Evolutionary conservation across 495 filamentous ascomycete species (phyloP).

Genomic region (Glutinoglossum americanum): DNA sequence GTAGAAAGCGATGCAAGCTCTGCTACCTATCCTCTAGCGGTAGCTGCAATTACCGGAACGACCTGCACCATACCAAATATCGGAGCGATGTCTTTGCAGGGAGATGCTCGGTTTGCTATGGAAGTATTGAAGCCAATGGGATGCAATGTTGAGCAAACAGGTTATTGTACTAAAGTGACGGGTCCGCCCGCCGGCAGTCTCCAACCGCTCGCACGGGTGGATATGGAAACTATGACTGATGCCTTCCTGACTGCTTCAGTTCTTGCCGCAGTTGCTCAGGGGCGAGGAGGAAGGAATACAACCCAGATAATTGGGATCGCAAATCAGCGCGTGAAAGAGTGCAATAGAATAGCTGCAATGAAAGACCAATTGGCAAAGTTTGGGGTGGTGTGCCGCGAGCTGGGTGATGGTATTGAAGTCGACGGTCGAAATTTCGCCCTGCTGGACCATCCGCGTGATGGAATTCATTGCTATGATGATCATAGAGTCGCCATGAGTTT

Average conservation of each 20-base stretch:
- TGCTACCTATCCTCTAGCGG: slow-evolving; percentile 86
- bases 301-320: slow-evolving; percentile 86
- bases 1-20: slow-evolving; percentile 96
- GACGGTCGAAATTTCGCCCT: slow-evolving; percentile 40
- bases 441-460: slow-evolving; percentile 37
- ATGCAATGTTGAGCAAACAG: slow-evolving; percentile 68
- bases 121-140: slow-evolving; percentile 89
- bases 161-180: slow-evolving; percentile 74
- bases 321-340: slow-evolving; percentile 98
- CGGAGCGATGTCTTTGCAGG: slow-evolving; percentile 74
- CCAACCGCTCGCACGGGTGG: slow-evolving; percentile 49
- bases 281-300: slow-evolving; percentile 25
- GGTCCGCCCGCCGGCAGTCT: slow-evolving; percentile 58
- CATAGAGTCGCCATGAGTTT: slow-evolving; percentile 98
- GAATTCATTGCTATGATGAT: slow-evolving; percentile 89
- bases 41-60: slow-evolving; percentile 86
- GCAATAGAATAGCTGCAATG: slow-evolving; percentile 93
- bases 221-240: slow-evolving; percentile 99
- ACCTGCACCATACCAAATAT: slow-evolving; percentile 94
- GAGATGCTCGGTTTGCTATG: slow-evolving; percentile 85
- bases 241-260: slow-evolving; percentile 91
- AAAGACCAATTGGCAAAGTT: slow-evolving; percentile 92
- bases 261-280: slow-evolving; percentile 70
- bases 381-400: slow-evolving; percentile 65
- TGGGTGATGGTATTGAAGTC: slow-evolving; percentile 82